Base-by-base conservation (phyloP, 164 flowering plant genomes). In the Vitis riparia region DNA sequence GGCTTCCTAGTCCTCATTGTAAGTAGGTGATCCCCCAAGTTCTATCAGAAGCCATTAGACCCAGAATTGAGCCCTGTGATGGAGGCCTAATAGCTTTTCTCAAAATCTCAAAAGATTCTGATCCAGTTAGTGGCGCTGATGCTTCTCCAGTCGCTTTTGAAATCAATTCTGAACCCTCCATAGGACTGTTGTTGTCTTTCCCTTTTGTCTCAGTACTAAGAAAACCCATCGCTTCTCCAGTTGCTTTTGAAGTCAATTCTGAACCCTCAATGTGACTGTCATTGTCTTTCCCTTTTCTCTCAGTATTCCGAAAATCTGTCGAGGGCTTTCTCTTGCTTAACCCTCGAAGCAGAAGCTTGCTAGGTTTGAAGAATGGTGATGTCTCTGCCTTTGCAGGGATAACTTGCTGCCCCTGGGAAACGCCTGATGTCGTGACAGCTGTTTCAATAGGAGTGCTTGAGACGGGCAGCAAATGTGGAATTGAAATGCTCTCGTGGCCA, bases 261-360 rank as follows among this genome's bases (percentile, higher is more conserved):
- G 77, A 55, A 44, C 65, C 72, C 13, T 61, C 73, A 8, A 59
- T 44, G 30, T 57, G 23, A 64, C 53, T 59, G 13, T 72, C 14
- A 19, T 5, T 23, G 37, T 59, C 62, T 55, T 78, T 80, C 57
- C 64, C 80, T 75, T 71, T 85, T 29, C 72, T 3, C 5, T 84
- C 89, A 3, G 73, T 63, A 53, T 59, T 78, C 14, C 78, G 81
- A 74, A 74, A 86, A 74, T 81, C 85, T 23, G 87, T 83, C 80
- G 84, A 75, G 3, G 80, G 79, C 78, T 76, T 86, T 65, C 75
- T 85, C 57, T 80, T 83, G 1, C 81, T 85, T 5, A 77, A 14
- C 19, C 88, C 86, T 48, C 74, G 79, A 10, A 71, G 78, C 0
- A 76, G 76, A 62, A 73, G 79, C 71, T 69, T 81, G 71, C 75